Evolutionary conservation across 306 rosid species (phyloP), one percentile per base, ranked within the genome.

Genomic region (Glycine soja): DNA sequence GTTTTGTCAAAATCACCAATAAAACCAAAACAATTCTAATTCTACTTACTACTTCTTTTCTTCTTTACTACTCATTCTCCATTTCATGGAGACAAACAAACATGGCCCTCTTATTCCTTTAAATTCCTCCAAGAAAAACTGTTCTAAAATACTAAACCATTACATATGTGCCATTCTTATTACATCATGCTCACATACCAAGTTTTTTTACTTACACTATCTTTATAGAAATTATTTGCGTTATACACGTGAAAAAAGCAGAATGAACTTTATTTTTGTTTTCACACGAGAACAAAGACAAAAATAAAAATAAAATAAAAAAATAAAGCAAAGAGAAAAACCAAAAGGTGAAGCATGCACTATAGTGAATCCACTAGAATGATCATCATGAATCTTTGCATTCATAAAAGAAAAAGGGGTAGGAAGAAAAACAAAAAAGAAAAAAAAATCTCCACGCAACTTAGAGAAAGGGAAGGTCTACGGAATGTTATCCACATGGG

Each of bases 171-270:
- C 1, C 18, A 66, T 73, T 82, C 65, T 70, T 53, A 15, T 36
- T 62, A n/a, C 80, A 81, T 79, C 65, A 75, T 68, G 64, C 72
- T 66, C 42, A 15, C 62, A 51, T 71, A 48, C 75, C 78, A 73
- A 80, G 74, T 10, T 32, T 72, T 77, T 73, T 72, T 63, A 52
- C 54, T 34, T 62, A 70, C 73, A 82, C 71, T 77, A 64, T 79
- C 79, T 85, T 86, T 65, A 64, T 58, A 75, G 58, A 76, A 68
- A 84, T 53, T 36, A 80, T 53, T 48, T 72, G 65, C 74, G 72
- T 85, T 65, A 85, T 83, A 87, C 92, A 85, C 87, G 92, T 86
- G 97, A 86, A 86, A 81, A 90, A 88, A 91, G 96, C 84, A 81
- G 65, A 74, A 69, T 38, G 67, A 77, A 65, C 89, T 87, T 90